A percentile compares a stretch with the other conserved stretches of the same genome.
phyloP scores from a whole-genome alignment of 1,284 basidiomycete species.

The Athelia psychrophila region DNA sequence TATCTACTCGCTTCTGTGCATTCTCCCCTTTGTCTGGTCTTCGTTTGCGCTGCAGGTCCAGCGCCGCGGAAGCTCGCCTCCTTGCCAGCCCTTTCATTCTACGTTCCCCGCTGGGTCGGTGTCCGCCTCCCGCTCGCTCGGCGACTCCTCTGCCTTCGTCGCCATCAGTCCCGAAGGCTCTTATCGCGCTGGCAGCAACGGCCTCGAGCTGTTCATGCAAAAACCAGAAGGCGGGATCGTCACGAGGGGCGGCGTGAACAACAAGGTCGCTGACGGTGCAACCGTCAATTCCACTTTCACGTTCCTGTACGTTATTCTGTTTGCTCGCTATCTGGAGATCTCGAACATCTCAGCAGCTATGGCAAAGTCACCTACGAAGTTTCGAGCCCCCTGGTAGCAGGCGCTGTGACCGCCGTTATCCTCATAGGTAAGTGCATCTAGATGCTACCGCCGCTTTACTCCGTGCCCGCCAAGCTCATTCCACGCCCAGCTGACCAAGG shows the following conservation, averaged over 20 bases:
- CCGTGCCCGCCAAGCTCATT: not conserved
- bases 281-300: slow-evolving; percentile 43
- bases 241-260: slow-evolving; percentile 32
- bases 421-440: slow-evolving; percentile 28
- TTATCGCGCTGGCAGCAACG: slow-evolving; percentile 22
- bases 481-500: slow-evolving; percentile 23
- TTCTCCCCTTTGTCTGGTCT: slow-evolving; percentile 3
- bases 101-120: slow-evolving; percentile 19
- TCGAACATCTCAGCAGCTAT: slow-evolving; percentile 19
- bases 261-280: slow-evolving; percentile 34
- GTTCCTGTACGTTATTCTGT: slow-evolving; percentile 22
- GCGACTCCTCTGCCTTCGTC: slow-evolving; percentile 23
- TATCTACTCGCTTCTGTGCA: not conserved
- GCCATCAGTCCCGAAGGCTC: slow-evolving; percentile 30
- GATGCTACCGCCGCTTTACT: not conserved
- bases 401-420: slow-evolving; percentile 38
- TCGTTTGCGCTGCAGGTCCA: not conserved
- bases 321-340: not conserved
- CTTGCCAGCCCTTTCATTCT: slow-evolving; percentile 21
- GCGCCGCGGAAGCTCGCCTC: slow-evolving; percentile 3
- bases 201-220: slow-evolving; percentile 33
- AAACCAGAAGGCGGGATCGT: slow-evolving; percentile 29
- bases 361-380: slow-evolving; percentile 36
- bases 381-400: slow-evolving; percentile 28
- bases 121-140: slow-evolving; percentile 5